phyloP scores from a whole-genome alignment of 176 grass and related monocot species.

The Otatea glauca region DNA sequence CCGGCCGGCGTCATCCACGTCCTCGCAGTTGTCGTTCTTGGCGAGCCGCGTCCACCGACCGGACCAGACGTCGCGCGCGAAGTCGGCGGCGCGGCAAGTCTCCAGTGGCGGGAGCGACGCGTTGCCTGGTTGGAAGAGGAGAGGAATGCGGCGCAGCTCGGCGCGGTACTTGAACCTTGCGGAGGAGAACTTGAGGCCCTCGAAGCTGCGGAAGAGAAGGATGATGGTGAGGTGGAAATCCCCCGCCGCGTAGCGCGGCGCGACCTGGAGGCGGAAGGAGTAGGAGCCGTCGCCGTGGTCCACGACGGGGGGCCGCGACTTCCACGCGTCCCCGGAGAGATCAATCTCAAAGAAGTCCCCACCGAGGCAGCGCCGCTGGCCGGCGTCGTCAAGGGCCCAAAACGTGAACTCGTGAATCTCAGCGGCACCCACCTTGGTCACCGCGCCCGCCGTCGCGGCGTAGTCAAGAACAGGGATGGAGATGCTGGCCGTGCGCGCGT shows the following conservation, averaged over 20 bases:
- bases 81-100: conserved; percentile 62
- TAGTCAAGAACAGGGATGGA: conserved; percentile 53
- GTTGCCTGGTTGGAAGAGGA: conserved; percentile 50
- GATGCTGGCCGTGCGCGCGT: conserved; percentile 71
- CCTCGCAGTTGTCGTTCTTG: conserved; percentile 53
- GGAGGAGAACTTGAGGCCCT: conserved; percentile 92
- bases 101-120: conserved; percentile 54
- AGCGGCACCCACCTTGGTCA: conserved; percentile 43
- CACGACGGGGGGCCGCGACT: conserved; percentile 72
- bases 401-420: conserved; percentile 71
- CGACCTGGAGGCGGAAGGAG: conserved; percentile 79
- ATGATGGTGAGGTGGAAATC: conserved; percentile 71
- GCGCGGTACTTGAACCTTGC: conserved; percentile 67
- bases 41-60: conserved; percentile 89
- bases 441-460: conserved; percentile 1
- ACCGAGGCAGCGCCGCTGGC: conserved; percentile 65
- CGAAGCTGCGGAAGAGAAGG: conserved; percentile 89
- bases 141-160: conserved; percentile 59
- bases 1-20: conserved; percentile 65
- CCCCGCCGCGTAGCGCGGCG: conserved; percentile 60
- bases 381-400: conserved; percentile 66
- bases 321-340: conserved; percentile 73
- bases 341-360: conserved; percentile 98
- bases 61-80: conserved; percentile 60
- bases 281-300: conserved; percentile 92